Base-by-base conservation (phyloP, 306 rosid genomes). In the Cucurbita moschata region DNA sequence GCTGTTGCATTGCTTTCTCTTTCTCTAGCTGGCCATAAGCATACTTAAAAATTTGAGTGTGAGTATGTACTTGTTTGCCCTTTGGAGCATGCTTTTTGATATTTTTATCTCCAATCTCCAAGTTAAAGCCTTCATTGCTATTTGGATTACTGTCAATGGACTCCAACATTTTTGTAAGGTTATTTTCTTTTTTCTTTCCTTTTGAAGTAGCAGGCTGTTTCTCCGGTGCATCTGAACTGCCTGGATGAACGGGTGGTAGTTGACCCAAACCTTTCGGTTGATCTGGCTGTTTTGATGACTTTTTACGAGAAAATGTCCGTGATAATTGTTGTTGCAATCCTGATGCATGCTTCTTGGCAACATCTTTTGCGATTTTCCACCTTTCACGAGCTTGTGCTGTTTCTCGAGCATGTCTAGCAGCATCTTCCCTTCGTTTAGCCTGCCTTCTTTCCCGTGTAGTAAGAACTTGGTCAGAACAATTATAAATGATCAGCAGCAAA, bases 1-100 rank as follows among this genome's bases (percentile, higher is more conserved):
- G 75, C 76, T 87, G 88, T 85, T 90, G 88, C 83, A 87, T 87
- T 59, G 89, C 96, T 80, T 90, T 90, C 83, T 90, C 96, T 82
- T 88, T 90, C 83, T 88, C 96, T 65, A 90, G 79, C 67, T 88
- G 88, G 18, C 94, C 94, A 71, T 90, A 90, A 58, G 96, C 96
- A 81, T 90, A 90, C 86, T 89, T 90, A 49, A 90, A 86, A 76
- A 90, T 88, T 77, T 90, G 93, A 77, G 94, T 90, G 37, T 86
- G 88, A 56, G 96, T 90, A 50, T 86, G 87, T 54, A 86, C 53
- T 0, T 85, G 58, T 64, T 83, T 89, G 1, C 86, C 86, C 63
- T 83, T 90, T 56, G 86, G 86, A 61, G 77, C 81, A 13, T 85
- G 86, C 79, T 88, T 90, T 76, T 88, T 88, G 11, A 82, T 76